Base-by-base conservation (phyloP, 106 monocot genomes). In the Phalaenopsis equestris region DNA sequence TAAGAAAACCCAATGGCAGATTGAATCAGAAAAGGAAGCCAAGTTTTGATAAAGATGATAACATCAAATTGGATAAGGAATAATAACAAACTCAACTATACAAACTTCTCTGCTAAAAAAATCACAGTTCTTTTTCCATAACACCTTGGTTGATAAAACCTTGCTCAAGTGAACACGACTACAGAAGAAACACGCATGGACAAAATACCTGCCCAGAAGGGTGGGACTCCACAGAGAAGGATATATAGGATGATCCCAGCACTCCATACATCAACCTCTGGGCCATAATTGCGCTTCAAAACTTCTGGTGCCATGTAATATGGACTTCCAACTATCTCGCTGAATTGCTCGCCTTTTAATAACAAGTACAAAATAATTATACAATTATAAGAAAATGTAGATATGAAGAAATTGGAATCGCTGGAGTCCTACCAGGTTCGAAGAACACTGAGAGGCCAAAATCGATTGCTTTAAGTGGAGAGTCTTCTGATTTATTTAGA, bases 281-380 rank as follows among this genome's bases (percentile, higher is more conserved):
- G 88, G 5, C 90, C 90, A 79, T 90, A 90, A 45, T 82, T 90
- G 42, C 90, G 75, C 47, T 88, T 87, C 78, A 90, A 67, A 23
- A 90, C 87, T 81, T 90, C 90, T 4, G 90, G 90, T 17, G 90
- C 90, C 90, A 90, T 90, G 84, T 90, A 90, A 77, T 78, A 90
- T 73, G 90, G 82, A 67, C 90, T 90, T 42, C 90, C 90, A 75
- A 90, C 90, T 19, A 90, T 84, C 47, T 90, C 90, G 36, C 57
- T 80, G 82, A 90, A 88, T 0, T 84, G 72, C 47, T 90, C 85
- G 8, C 86, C 90, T 90, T 30, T n/a, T 67, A 43, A 4, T 30
- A 30, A 30, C 30, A 67, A 57, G 42, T 49, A 3, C 1, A 19
- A 6, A 4, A 56, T n/a, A 56, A 39, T 1, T 41, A 36, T 72